Evolutionary conservation across 768 basidiomycete species (phyloP).

Genomic region (Infundibulicybe gibba): DNA sequence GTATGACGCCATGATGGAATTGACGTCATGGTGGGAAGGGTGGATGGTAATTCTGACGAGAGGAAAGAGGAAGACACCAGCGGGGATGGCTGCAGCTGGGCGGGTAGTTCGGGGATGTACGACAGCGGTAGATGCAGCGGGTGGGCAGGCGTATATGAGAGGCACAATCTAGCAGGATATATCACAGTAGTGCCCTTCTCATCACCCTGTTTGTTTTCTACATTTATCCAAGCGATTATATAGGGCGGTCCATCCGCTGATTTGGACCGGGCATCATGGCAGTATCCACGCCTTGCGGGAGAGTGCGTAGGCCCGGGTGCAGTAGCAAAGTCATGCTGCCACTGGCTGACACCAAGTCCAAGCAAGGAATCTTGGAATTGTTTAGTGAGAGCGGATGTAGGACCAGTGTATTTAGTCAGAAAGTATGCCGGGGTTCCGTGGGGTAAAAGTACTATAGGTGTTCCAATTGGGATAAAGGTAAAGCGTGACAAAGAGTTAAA

Average conservation of each 20-base stretch:
- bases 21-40: constrained; percentile 7
- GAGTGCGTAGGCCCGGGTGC: constrained; percentile 1
- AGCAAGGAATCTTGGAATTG: constrained; percentile 63
- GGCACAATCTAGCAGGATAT: constrained; percentile 64
- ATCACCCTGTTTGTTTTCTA: constrained; percentile 77
- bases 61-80: constrained; percentile 33
- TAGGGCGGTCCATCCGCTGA: constrained; percentile 25
- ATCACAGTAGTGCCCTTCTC: constrained; percentile 75
- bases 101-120: constrained; percentile 60
- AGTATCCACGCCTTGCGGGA: constrained; percentile 1
- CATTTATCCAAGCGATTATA: constrained; percentile 69
- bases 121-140: constrained; percentile 41
- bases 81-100: constrained; percentile 55
- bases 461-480: constrained; percentile 50
- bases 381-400: constrained; percentile 53
- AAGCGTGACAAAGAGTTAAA: constrained; percentile 46
- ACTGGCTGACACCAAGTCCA: constrained; percentile 60
- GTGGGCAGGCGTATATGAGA: constrained; percentile 29
- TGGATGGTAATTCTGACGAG: constrained; percentile 10
- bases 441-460: constrained; percentile 69
- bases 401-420: constrained; percentile 66
- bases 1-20: constrained; percentile 5
- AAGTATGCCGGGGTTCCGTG: constrained; percentile 72
- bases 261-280: constrained; percentile 4
- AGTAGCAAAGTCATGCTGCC: constrained; percentile 29